phyloP scores from a whole-genome alignment of 2,329 filamentous ascomycete genomes.

The Plenodomus lindquistii region DNA sequence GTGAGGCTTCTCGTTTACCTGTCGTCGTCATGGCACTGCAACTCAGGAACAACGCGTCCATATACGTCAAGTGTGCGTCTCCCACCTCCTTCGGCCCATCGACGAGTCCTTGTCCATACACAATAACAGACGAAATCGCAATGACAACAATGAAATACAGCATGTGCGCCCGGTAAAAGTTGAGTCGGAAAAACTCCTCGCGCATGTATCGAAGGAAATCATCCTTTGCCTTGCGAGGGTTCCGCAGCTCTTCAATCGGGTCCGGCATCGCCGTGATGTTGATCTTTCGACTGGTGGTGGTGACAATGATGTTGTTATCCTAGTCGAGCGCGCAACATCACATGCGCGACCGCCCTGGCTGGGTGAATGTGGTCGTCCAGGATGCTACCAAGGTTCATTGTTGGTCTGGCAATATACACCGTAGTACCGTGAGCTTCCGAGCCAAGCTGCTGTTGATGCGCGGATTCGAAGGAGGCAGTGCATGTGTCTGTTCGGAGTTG shows the following conservation, averaged over 20 bases:
- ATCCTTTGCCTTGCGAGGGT: constrained; percentile 19
- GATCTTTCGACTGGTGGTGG: neutral
- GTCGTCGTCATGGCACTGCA: constrained; percentile 40
- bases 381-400: neutral
- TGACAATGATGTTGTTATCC: neutral
- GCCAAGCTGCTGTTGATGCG: neutral
- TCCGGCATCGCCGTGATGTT: constrained; percentile 16
- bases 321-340: neutral
- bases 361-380: neutral
- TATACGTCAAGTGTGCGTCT: constrained; percentile 25
- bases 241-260: constrained; percentile 19
- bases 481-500: constrained; percentile 4
- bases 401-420: neutral
- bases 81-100: constrained; percentile 23
- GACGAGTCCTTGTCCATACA: constrained; percentile 34
- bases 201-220: constrained; percentile 22
- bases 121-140: constrained; percentile 28
- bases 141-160: constrained; percentile 35
- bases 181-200: constrained; percentile 18
- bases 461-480: constrained; percentile 10
- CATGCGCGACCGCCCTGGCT: neutral
- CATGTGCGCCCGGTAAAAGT: constrained; percentile 36
- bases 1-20: constrained; percentile 5
- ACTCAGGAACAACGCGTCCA: constrained; percentile 33
- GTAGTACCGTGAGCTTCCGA: neutral